A percentile compares a stretch with the other conserved stretches of the same genome.
Conservation (phyloP, 306 rosid species). For the Quercus parvula region DNA sequence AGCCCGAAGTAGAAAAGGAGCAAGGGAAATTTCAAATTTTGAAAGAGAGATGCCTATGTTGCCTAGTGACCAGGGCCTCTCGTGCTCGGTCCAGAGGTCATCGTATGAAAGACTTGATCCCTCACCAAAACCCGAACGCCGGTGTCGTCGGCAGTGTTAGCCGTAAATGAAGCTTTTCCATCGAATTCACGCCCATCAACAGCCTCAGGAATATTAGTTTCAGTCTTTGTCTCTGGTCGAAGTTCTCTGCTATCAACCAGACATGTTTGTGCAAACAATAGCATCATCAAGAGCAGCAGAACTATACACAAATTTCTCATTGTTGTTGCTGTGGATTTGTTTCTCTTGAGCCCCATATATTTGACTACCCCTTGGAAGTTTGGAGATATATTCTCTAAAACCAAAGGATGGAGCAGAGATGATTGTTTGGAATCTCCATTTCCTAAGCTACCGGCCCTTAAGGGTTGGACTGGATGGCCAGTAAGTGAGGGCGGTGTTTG, state of each 20-base stretch:
- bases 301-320: constrained; percentile 38
- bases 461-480: constrained; percentile 35
- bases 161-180: background rate
- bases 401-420: constrained; percentile 48
- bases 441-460: constrained; percentile 23
- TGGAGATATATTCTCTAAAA: constrained; percentile 30
- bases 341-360: constrained; percentile 22
- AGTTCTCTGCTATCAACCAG: constrained; percentile 39
- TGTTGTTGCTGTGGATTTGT: constrained; percentile 8
- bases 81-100: constrained; percentile 83
- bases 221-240: constrained; percentile 20
- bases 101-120: constrained; percentile 26
- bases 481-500: constrained; percentile 47
- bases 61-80: constrained; percentile 80
- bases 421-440: constrained; percentile 58
- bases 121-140: constrained; percentile 27
- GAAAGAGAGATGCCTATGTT: background rate
- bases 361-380: constrained; percentile 9
- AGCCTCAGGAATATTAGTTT: constrained; percentile 14
- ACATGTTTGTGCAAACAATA: constrained; percentile 23
- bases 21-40: background rate
- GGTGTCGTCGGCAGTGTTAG: background rate
- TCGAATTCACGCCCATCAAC: background rate
- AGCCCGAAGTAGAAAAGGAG: too few species aligned
- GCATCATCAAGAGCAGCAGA: constrained; percentile 22